Percentiles rank a stretch among this genome's conserved stretches.
Evolutionary conservation across 176 grass and related monocot genomes (phyloP).

Genomic region (Rhynchospora breviuscula): DNA sequence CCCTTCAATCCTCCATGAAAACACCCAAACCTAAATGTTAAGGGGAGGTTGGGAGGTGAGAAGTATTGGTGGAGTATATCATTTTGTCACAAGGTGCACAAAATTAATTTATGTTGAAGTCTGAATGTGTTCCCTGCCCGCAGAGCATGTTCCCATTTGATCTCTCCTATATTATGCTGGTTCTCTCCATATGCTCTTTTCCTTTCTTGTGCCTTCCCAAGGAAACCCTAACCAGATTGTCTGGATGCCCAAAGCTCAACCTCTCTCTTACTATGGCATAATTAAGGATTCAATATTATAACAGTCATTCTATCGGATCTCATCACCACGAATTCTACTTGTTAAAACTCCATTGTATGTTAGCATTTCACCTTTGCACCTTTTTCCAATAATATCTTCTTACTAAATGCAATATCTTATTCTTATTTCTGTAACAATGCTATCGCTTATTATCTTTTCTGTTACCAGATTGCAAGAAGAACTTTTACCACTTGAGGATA

Average conservation of each 20-base stretch:
- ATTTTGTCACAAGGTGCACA: not conserved
- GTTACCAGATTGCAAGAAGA: not conserved
- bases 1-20: not conserved
- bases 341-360: not conserved
- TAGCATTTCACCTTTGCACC: not conserved
- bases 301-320: not conserved
- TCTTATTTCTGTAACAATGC: not conserved
- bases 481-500: not conserved
- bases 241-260: not conserved
- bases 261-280: not conserved
- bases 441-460: not conserved
- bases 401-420: not conserved
- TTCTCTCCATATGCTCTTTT: not conserved
- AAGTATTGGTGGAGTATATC: not conserved
- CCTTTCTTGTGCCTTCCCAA: not conserved
- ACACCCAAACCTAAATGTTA: not conserved
- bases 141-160: not conserved
- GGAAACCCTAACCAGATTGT: not conserved
- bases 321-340: not conserved
- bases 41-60: not conserved
- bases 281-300: not conserved
- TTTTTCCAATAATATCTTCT: not conserved
- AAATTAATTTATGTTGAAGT: not conserved
- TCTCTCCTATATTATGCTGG: not conserved
- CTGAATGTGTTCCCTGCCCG: not conserved